These are phyloP conservation scores for Takakia lepidozioides DNA, from an alignment of 225 moss, liverwort and hornwort species.

Conservation along the genomic window DNA sequence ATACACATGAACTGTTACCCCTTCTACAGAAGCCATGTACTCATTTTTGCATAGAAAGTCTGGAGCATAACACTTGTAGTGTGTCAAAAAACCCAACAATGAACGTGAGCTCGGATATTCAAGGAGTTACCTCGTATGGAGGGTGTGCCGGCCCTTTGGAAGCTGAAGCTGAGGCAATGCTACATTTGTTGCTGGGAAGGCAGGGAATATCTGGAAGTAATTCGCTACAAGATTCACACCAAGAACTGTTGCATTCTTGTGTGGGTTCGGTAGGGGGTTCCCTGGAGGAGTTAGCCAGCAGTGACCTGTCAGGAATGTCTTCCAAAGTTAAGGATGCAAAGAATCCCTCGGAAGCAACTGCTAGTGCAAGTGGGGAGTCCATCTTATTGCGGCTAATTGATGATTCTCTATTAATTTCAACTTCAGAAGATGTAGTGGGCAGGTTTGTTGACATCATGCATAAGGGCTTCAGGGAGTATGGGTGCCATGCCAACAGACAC, in stretches of 20 bases:
- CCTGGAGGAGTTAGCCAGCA: constrained; percentile 3
- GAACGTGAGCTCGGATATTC: no score
- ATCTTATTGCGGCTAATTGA: constrained; percentile 76
- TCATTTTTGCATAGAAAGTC: not conserved
- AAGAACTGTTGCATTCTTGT: no score
- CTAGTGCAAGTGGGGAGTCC: constrained; percentile 14
- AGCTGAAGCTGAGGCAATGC: constrained; percentile 1
- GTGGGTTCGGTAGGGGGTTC: no score
- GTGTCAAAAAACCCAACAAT: no score
- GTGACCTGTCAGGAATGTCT: no score
- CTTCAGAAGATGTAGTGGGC: constrained; percentile 55
- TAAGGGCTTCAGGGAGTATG: constrained; percentile 79
- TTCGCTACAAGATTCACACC: no score
- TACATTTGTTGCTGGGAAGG: not conserved
- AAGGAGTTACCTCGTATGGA: no score
- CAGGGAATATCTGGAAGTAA: not conserved
- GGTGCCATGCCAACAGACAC: constrained; percentile 78
- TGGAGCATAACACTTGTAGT: no score
- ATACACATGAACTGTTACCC: constrained; percentile 62
- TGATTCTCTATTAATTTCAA: constrained; percentile 91
- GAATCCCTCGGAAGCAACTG: constrained; percentile 10
- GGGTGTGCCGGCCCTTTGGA: not conserved
- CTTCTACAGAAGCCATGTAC: constrained; percentile 32
- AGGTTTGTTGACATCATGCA: constrained; percentile 85
- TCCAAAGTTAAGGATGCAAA: no score